Conservation (phyloP, 371 early-diverging fungal genomes). For the Blakeslea trispora region DNA sequence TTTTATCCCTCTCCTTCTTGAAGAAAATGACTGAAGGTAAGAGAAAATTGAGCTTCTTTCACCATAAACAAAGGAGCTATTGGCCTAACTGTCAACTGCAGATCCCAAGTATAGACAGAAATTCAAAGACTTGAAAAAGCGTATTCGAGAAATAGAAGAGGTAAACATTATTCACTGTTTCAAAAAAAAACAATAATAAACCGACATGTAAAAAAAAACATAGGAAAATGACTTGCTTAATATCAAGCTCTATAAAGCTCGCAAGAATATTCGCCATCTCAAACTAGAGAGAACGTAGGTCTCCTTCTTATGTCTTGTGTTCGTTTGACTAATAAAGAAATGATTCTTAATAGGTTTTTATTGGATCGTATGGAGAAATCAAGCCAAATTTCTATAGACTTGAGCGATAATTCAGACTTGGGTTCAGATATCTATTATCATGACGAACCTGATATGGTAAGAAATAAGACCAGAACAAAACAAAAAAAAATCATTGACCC, state of each 20-base stretch:
- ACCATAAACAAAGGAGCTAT: not conserved
- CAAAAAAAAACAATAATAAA: too few species aligned
- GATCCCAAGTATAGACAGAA: constrained; percentile 57
- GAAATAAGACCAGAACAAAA: not conserved
- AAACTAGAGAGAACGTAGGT: constrained; percentile 51
- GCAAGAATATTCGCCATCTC: constrained; percentile 49
- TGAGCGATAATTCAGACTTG: constrained; percentile 32
- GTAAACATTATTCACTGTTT: constrained; percentile 27
- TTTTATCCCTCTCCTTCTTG: not conserved
- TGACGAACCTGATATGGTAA: constrained; percentile 28
- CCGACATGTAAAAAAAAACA: too few species aligned
- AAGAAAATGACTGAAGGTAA: constrained; percentile 13
- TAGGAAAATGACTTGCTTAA: constrained; percentile 53
- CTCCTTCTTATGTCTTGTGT: not conserved
- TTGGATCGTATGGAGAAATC: constrained; percentile 34
- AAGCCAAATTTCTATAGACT: constrained; percentile 17
- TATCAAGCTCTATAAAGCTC: constrained; percentile 47
- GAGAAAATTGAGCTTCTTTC: not conserved
- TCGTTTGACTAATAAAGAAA: not conserved
- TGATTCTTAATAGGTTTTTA: constrained; percentile 13
- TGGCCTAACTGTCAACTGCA: constrained; percentile 57
- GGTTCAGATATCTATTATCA: constrained; percentile 31
- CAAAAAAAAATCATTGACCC: not conserved
- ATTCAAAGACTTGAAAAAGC: constrained; percentile 60
- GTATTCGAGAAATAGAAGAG: constrained; percentile 66